Evolutionary conservation across 345 rosid species (phyloP).

Genomic region (Euphorbia peplus): DNA sequence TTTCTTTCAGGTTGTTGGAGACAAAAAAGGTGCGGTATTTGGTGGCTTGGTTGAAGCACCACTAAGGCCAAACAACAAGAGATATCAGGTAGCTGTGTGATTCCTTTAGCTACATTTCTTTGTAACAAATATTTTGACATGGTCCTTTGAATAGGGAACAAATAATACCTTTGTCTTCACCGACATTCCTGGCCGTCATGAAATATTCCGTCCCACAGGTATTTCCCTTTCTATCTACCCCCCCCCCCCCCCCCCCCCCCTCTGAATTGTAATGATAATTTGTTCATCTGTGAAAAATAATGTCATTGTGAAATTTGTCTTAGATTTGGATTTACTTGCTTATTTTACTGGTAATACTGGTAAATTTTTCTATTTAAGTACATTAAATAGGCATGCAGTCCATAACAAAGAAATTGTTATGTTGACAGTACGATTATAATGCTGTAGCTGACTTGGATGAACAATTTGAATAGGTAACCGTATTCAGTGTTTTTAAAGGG

Average conservation of each 20-base stretch:
- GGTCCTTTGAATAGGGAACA: constrained; percentile 60
- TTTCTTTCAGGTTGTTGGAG: constrained; percentile 75
- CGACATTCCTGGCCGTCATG: constrained; percentile 57
- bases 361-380: background rate
- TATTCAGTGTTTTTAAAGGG: background rate
- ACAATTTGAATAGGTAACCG: background rate
- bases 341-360: background rate
- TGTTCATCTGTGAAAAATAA: no score
- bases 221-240: constrained; percentile 3
- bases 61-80: constrained; percentile 65
- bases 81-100: constrained; percentile 63
- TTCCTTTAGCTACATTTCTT: constrained; percentile 2
- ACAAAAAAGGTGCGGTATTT: constrained; percentile 82
- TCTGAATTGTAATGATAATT: background rate
- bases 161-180: constrained; percentile 91
- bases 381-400: background rate
- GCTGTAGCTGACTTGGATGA: background rate
- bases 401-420: constrained; percentile 1
- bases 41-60: constrained; percentile 98
- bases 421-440: background rate
- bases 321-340: background rate
- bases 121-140: constrained; percentile 14
- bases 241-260: no score
- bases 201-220: constrained; percentile 85
- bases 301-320: no score